Evolutionary conservation across 306 rosid genomes (phyloP), one percentile per base, ranked within the genome.

Genomic region (Hylodesmum podocarpum): DNA sequence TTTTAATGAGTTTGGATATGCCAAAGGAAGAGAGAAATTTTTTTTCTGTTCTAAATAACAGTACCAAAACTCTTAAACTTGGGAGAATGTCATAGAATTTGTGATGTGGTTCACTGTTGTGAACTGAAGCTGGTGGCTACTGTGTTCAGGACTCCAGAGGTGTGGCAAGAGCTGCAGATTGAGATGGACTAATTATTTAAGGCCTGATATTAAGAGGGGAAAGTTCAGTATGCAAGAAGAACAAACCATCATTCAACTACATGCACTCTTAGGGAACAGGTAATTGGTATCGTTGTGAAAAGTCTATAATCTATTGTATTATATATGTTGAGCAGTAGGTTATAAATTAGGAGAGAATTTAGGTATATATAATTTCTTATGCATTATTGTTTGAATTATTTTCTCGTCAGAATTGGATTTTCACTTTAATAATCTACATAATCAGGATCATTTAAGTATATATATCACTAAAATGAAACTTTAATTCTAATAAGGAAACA

Each of bases 201-300:
- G 98, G 80, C 97, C 98, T 57, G 98, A 94, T 81, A 94, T 94
- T 44, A 94, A 94, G 87, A 94, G 98, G 49, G 98, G 98, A 57
- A 91, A 94, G 78, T 94, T 94, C 88, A 91, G 91, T 78, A 68
- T 86, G 86, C 97, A 94, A 90, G 98, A 94, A 87, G 98, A 94
- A 69, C 96, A 94, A 76, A 90, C 97, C 75, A 91, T 94, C 79
- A 94, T 94, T 89, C 98, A 94, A 78, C 97, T 94, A 64, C 98
- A 94, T 82, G 98, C 98, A 68, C 90, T 94, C 67, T 80, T 94
- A 43, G 98, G 98, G 15, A 94, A 94, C 91, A 94, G 98, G 98
- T 94, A n/a, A n/a, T 78, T 18, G 10, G 39, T 29, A 21, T 47
- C 40, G 13, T 15, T 55, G 4, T 34, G 10, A 69, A n/a, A n/a